phyloP scores from a whole-genome alignment of 1,139 yeast genomes.

The Scheffersomyces segobiensis region DNA sequence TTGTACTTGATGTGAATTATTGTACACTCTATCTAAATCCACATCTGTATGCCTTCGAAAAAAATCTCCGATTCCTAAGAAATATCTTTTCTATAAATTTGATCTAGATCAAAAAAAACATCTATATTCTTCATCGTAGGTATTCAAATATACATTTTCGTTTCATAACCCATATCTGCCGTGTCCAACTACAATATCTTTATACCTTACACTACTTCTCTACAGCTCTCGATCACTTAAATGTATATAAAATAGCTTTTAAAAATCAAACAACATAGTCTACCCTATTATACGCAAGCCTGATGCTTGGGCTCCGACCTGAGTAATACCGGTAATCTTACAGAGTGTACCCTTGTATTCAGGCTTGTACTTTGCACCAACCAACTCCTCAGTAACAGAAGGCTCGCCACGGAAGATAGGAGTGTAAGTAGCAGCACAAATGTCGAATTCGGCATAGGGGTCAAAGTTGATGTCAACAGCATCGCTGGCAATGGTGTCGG shows the following conservation, averaged over 20 bases:
- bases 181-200: too few relatives aligned
- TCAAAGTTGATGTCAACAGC: conserved; percentile 90
- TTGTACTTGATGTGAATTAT: too few relatives aligned
- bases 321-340: conserved; percentile 71
- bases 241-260: not conserved
- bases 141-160: too few relatives aligned
- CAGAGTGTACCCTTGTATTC: conserved; percentile 79
- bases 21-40: too few relatives aligned
- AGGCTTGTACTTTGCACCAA: conserved; percentile 84
- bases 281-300: conserved; percentile 66
- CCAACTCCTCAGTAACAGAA: conserved; percentile 74
- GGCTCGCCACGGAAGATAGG: conserved; percentile 85
- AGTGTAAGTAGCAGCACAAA: conserved; percentile 83
- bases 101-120: too few relatives aligned
- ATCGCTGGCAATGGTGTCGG: conserved; percentile 81
- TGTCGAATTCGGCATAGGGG: conserved; percentile 85
- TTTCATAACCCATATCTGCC: too few relatives aligned
- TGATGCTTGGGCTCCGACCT: conserved; percentile 93
- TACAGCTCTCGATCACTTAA: not conserved
- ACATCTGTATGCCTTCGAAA: too few relatives aligned
- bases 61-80: too few relatives aligned
- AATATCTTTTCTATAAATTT: too few relatives aligned
- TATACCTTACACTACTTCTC: not conserved
- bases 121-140: too few relatives aligned
- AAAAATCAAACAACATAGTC: not conserved